phyloP scores from a whole-genome alignment of 768 basidiomycete genomes.

The Clitopilus passeckerianus region DNA sequence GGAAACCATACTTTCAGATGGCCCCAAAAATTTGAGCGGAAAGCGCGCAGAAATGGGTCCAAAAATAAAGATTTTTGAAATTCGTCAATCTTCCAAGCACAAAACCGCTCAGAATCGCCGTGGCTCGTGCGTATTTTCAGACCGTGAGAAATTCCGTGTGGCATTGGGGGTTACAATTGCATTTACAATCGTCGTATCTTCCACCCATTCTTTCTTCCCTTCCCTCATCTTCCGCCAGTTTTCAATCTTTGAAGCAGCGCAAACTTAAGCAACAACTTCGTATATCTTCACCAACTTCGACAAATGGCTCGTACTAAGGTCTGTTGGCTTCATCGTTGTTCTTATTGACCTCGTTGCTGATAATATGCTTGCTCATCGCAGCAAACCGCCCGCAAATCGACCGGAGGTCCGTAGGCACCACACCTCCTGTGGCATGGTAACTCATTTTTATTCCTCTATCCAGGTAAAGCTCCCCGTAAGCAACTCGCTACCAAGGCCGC shows the following conservation, averaged over 20 bases:
- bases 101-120: conserved; percentile 40
- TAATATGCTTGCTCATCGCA: conserved; percentile 32
- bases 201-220: conserved; percentile 26
- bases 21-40: conserved; percentile 15
- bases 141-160: conserved; percentile 43
- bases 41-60: conserved; percentile 20
- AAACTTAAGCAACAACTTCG: conserved; percentile 16
- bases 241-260: conserved; percentile 15
- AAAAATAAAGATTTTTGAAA: conserved; percentile 16
- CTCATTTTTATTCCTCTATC: conserved; percentile 16
- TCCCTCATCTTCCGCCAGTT: conserved; percentile 28
- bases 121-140: conserved; percentile 43
- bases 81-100: conserved; percentile 42
- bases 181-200: conserved; percentile 25
- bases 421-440: conserved; percentile 12
- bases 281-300: conserved; percentile 15
- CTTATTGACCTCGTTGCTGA: conserved; percentile 15
- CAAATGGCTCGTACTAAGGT: conserved; percentile 91
- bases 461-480: conserved; percentile 88
- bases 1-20: conserved; percentile 2
- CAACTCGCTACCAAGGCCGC: conserved; percentile 96
- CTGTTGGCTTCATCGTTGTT: conserved; percentile 9
- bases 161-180: conserved; percentile 30
- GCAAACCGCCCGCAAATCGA: conserved; percentile 99
- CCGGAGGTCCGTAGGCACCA: conserved; percentile 68